Conservation (phyloP, 768 basidiomycete genomes). For the Rhizopogon salebrosus region DNA sequence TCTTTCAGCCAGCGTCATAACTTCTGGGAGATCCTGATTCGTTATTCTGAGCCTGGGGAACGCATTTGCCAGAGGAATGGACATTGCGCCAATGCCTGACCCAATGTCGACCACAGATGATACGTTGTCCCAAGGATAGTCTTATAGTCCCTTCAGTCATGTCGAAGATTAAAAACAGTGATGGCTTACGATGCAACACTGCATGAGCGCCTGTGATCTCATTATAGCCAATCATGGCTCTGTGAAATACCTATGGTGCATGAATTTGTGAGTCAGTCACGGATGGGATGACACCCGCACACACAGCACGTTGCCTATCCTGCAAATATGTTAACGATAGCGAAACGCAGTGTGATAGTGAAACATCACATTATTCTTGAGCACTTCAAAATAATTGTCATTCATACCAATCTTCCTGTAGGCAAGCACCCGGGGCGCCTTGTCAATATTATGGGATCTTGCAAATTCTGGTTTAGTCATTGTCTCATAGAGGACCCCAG, state of each 20-base stretch:
- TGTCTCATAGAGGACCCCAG: constrained; percentile 15
- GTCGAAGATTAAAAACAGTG: too few species aligned
- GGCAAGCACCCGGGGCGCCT: constrained; percentile 15
- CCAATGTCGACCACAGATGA: constrained; percentile 26
- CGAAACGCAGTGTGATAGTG: neutral
- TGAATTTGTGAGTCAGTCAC: neutral
- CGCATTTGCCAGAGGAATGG: constrained; percentile 19
- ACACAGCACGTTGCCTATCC: constrained; percentile 15
- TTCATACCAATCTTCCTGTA: constrained; percentile 11
- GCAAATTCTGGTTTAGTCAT: constrained; percentile 22
- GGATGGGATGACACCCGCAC: neutral
- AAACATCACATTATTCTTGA: constrained; percentile 14
- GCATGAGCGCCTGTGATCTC: constrained; percentile 16
- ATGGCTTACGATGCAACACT: constrained; percentile 16
- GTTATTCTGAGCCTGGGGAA: constrained; percentile 21
- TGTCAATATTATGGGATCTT: constrained; percentile 13
- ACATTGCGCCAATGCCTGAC: constrained; percentile 21
- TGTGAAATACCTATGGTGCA: constrained; percentile 15
- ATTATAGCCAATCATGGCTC: constrained; percentile 18
- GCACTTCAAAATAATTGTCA: constrained; percentile 19
- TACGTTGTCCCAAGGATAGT: constrained; percentile 17
- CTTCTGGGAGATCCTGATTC: constrained; percentile 25
- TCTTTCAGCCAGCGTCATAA: constrained; percentile 15
- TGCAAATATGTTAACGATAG: neutral
- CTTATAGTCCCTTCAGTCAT: too few species aligned